These are phyloP conservation scores for Albifimbria verrucaria DNA, from an alignment of 2,329 filamentous ascomycete species.

Conservation along the genomic window DNA sequence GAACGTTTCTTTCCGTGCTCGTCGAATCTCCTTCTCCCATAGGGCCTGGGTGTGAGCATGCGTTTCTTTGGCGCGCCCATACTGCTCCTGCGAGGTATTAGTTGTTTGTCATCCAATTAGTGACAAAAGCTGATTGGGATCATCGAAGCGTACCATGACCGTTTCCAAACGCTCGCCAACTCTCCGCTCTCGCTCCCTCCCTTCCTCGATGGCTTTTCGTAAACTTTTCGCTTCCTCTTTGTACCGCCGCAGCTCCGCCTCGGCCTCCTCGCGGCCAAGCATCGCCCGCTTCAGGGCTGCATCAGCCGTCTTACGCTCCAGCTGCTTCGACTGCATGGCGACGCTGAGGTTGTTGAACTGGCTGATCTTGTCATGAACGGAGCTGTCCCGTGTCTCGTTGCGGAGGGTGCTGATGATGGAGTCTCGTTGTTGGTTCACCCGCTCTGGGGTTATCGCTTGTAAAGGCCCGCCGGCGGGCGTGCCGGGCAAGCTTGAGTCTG, in stretches of 20 bases:
- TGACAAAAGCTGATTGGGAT: not conserved
- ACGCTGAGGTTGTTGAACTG: slow-evolving; percentile 70
- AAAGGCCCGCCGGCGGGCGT: slow-evolving; percentile 54
- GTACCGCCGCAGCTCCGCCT: slow-evolving; percentile 62
- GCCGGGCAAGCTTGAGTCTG: slow-evolving; percentile 45
- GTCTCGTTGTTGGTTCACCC: slow-evolving; percentile 50
- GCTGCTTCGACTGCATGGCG: slow-evolving; percentile 55
- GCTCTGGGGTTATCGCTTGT: slow-evolving; percentile 60
- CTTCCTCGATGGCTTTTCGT: slow-evolving; percentile 60
- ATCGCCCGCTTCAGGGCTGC: slow-evolving; percentile 64
- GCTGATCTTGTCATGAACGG: slow-evolving; percentile 65
- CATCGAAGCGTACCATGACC: slow-evolving; percentile 56
- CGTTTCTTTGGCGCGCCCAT: slow-evolving; percentile 66
- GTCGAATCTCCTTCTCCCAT: slow-evolving; percentile 72
- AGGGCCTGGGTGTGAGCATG: slow-evolving; percentile 62
- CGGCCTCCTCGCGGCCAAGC: slow-evolving; percentile 68
- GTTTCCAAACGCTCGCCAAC: slow-evolving; percentile 65
- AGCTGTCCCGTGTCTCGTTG: slow-evolving; percentile 50
- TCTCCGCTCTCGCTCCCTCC: slow-evolving; percentile 61
- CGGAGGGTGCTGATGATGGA: slow-evolving; percentile 32
- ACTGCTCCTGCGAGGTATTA: slow-evolving; percentile 57
- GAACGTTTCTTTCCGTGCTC: slow-evolving; percentile 69
- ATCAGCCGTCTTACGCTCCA: slow-evolving; percentile 63
- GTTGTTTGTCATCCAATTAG: not conserved
- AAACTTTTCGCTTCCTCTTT: slow-evolving; percentile 58